Base-by-base conservation (phyloP, 768 basidiomycete genomes). In the Boletales sp. region DNA sequence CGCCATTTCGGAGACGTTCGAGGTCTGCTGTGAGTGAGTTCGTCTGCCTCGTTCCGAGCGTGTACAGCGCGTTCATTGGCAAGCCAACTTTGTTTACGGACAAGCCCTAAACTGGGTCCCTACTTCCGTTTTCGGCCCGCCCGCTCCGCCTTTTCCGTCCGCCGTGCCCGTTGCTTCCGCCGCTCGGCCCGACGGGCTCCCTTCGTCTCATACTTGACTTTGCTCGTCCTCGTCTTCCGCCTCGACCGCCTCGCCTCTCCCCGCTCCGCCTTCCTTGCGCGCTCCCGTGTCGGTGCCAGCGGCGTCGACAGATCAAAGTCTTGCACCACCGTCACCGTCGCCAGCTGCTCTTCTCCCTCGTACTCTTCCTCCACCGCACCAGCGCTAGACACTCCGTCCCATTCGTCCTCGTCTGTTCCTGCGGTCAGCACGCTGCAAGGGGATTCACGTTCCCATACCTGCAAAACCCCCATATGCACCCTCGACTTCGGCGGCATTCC, bases 21-120 rank as follows among this genome's bases (percentile, higher is more conserved):
- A 98, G 72, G 73, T 98, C 94, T 5, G 87, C 80, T 57, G 90
- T 83, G 40, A 98, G 79, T 0, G 90, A 90, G 65, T 83, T 86
- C 30, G 92, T 91, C 69, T 97, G 94, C 33, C 94, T 81, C 17
- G 95, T 87, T 3, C 93, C 94, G 36, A 90, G 86, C 0, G 92
- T 93, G 72, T 96, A 97, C 14, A 97, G 78, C 33, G 92, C 94
- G 71, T 97, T 95, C 94, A 97, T 97, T 35, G 25, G 25, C 25
- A 28, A 28, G 65, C 50, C 25, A 6, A 28, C 25, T 28, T 28
- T 28, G 70, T 97, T 95, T 94, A 97, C 96, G 34, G 25, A 28
- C 25, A 28, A 28, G 65, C 50, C 19, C 47, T 48, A 48, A 41
- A 34, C 14, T 12, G 15, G 38, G 39, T 48, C 50, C 42, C 53